Base-by-base conservation (phyloP, 179 eudicot species). In the Drosera spatulata region DNA sequence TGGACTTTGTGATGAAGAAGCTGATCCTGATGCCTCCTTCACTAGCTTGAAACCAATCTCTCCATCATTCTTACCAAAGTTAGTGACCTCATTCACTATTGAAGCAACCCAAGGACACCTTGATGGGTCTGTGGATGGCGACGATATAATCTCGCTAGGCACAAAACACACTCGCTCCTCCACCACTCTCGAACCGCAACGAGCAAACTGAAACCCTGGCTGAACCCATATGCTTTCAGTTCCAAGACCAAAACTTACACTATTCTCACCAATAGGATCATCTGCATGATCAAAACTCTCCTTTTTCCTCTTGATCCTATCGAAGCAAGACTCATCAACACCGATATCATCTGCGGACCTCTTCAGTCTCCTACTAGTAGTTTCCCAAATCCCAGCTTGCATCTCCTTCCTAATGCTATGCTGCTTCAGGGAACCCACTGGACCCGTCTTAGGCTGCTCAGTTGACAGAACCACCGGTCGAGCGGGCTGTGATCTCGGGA, bases 1-100 rank as follows among this genome's bases (percentile, higher is more conserved):
- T 22, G 68, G 87, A 55, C 86, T 86, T 64, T 78, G 95, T 7
- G 88, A 81, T 33, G 98, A 88, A 44, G 95, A 70, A 65, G 87
- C 84, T 1, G 96, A 88, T 11, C 81, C 87, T 0, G 96, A 80
- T 5, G 80, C 69, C 45, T 69, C 84, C 64, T 73, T 70, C 50
- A 52, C 79, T 11, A 55, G 69, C 54, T 70, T 71, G 51, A 73
- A 66, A 60, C 80, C 71, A 6, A 85, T 50, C 61, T 76, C 79
- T 5, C 69, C 74, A 41, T 77, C 80, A 53, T 59, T 75, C 9
- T 81, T 84, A 40, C 84, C 89, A 39, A 75, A 77, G 7, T 78
- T 71, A 2, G 90, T 64, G 46, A 79, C 60, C 69, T 77, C 76
- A 13, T 69, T 73, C 49, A 69, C 81, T 50, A 76, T 63, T 13